Percentiles rank a stretch among this genome's conserved stretches.
Evolutionary conservation across 176 grass and related monocot genomes (phyloP).

Genomic region (Panicum miliaceum): DNA sequence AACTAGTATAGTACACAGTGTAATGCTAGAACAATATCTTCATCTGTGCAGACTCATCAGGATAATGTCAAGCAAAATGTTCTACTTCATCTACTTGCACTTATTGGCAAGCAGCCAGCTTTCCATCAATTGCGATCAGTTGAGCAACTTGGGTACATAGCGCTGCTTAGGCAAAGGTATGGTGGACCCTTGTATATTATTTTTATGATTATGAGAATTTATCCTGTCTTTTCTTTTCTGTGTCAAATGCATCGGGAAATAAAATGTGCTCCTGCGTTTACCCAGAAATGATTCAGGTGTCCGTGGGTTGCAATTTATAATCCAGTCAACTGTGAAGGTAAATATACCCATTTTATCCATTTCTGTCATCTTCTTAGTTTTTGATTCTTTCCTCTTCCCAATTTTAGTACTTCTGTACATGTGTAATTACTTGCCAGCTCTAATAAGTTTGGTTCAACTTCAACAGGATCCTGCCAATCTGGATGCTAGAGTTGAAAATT

Average conservation of each 20-base stretch:
- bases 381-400: not conserved
- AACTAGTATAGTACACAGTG: not conserved
- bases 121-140: slow-evolving; percentile 94
- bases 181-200: not conserved
- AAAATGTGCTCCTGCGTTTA: slow-evolving; percentile 13
- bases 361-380: not conserved
- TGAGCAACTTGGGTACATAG: slow-evolving; percentile 99
- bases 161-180: slow-evolving; percentile 71
- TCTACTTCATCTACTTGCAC: slow-evolving; percentile 80
- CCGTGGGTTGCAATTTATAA: slow-evolving; percentile 85
- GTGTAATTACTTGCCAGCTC: slow-evolving; percentile 28
- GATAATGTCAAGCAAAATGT: slow-evolving; percentile 90
- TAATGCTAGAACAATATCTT: slow-evolving; percentile 37
- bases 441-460: slow-evolving; percentile 44
- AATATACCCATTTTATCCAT: not conserved
- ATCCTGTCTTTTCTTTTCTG: not conserved
- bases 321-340: slow-evolving; percentile 94
- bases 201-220: slow-evolving; percentile 28
- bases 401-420: slow-evolving; percentile 11
- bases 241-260: slow-evolving; percentile 12
- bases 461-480: slow-evolving; percentile 84
- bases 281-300: slow-evolving; percentile 78
- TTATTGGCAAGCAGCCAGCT: slow-evolving; percentile 92
- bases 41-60: slow-evolving; percentile 77
- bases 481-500: slow-evolving; percentile 78